phyloP scores from a whole-genome alignment of 2,329 filamentous ascomycete species.

The Ophiostoma australiae region DNA sequence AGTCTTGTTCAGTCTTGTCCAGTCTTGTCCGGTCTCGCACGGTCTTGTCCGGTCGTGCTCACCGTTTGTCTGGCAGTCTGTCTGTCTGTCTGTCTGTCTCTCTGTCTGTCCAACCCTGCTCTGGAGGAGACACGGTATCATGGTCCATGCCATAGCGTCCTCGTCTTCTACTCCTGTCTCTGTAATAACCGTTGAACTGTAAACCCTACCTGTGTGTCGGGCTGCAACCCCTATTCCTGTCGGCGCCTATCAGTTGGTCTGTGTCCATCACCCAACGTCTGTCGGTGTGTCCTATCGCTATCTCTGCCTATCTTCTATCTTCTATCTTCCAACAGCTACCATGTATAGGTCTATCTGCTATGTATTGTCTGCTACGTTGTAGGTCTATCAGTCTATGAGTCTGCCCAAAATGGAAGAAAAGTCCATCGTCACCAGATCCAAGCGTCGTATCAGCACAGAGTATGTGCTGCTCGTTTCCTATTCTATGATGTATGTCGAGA shows the following conservation, averaged over 20 bases:
- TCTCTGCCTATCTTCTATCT: not conserved
- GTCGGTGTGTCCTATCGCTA: not conserved
- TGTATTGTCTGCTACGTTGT: too few species aligned
- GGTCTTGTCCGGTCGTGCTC: not conserved
- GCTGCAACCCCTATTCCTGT: not conserved
- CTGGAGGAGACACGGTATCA: too few species aligned
- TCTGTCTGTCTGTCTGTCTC: too few species aligned
- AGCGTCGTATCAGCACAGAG: not conserved
- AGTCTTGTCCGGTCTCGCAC: too few species aligned
- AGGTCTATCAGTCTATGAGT: not conserved
- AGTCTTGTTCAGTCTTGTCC: too few species aligned
- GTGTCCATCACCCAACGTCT: not conserved
- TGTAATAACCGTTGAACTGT: not conserved
- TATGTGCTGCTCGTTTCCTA: not conserved
- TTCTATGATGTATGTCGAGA: too few species aligned
- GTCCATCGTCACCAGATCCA: conserved; percentile 5
- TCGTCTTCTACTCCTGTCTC: not conserved
- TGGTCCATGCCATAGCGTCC: too few species aligned
- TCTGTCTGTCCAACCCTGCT: too few species aligned
- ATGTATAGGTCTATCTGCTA: not conserved
- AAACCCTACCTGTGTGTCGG: not conserved
- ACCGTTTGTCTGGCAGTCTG: not conserved
- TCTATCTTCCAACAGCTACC: too few species aligned
- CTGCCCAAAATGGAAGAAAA: conserved; percentile 3
- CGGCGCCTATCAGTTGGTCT: too few species aligned